Base-by-base conservation (phyloP, 306 rosid species). In the Rosa chinensis region DNA sequence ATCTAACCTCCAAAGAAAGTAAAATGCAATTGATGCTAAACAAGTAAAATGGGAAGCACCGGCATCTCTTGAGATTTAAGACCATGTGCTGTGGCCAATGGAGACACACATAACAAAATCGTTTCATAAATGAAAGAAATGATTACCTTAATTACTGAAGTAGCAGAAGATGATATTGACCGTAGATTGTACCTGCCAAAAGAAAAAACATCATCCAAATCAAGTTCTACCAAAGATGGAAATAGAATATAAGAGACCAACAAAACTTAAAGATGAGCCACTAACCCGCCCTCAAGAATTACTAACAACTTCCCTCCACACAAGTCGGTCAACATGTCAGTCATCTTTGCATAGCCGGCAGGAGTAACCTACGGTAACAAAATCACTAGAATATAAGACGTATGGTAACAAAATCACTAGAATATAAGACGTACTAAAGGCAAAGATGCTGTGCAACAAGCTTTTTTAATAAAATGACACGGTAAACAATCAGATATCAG, bases 241-340 rank as follows among this genome's bases (percentile, higher is more conserved):
- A 61, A 63, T 42, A 70, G 20, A 85, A 70, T 20, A 42, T 53
- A 42, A 50, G 56, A 77, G 21, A 76, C 35, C 72, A 79, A 82
- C 25, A 69, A 81, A 86, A 82, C 16, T 17, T 18, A 4, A 67
- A 81, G 84, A 72, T 75, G 72, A 89, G 82, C 55, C 68, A 89
- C 99, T 76, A 66, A 95, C 99, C 98, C 98, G 83, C 98, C 99
- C 92, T 91, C 98, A 47, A 95, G 98, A 87, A 93, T 91, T 77
- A 95, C 98, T 72, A 95, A 96, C 89, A 95, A 74, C 88, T 95
- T 95, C 87, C 99, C 99, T 74, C 92, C 89, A 74, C 94, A 91
- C 74, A 91, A 79, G 77, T 75, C 82, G 70, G 85, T 88, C 91
- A 93, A 84, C 96, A 95, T 85, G 62, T 86, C 87, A 5, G 99